Base-by-base conservation (phyloP, 2,329 filamentous ascomycete genomes). In the Aspergillus sergii region DNA sequence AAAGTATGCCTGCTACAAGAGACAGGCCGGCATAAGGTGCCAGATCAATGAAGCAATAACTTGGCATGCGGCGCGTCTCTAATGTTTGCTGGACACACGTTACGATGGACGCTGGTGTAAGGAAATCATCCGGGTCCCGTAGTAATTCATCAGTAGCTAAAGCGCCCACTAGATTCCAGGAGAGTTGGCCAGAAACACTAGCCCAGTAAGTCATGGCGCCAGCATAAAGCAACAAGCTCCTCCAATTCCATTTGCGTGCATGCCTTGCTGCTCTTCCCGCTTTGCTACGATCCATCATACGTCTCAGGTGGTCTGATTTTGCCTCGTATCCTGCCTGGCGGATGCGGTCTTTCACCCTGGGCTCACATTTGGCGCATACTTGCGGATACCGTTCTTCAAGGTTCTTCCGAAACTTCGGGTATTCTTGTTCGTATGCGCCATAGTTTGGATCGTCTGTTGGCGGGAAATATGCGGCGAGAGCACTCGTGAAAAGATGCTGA, bases 351-450 rank as follows among this genome's bases (percentile, higher is more conserved):
- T 90, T 86, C 26, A 94, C 94, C 64, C 83, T 87, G 7, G 89
- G 90, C 66, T 91, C 90, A 77, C 95, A 99, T 53, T 87, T 83
- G 66, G 85, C 85, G 80, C 95, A 99, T 63, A 97, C 90, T 73
- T 95, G 93, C 0, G 95, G 95, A 73, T 97, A 98, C 57, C 91
- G 86, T 71, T 88, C 83, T 79, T 97, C 94, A 21, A 97, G 83
- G 58, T 89, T 84, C 65, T 83, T 84, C 65, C 89, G 89, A 75
- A 91, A 96, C 41, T 84, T 83, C 67, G 89, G 89, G 70, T 91
- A 90, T 56, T 86, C 85, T 60, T 84, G 84, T 75, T 93, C 90
- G 66, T 89, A 89, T 64, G 87, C 83, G 4, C 80, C 81, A 75
- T 94, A 93, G 58, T 90, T 84, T 0, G 91, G 88, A 68, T 94